A percentile compares a stretch with the other conserved stretches of the same genome.
These are phyloP conservation scores for Choiromyces venosus DNA, from an alignment of 495 filamentous ascomycete genomes.

Conservation along the genomic window DNA sequence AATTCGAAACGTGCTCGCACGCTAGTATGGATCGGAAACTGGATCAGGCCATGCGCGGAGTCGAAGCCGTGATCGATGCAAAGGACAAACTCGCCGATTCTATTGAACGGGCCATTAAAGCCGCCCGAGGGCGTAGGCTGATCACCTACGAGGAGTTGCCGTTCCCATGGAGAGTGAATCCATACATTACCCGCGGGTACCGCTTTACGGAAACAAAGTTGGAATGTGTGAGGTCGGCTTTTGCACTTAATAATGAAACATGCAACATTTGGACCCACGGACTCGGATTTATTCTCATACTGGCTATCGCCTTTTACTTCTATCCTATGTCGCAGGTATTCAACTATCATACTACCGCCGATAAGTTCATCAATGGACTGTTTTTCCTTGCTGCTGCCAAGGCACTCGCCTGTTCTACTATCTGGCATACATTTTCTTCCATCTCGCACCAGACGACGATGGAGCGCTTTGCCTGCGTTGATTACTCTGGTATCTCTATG, in stretches of 20 bases:
- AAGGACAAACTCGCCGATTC: constrained; percentile 70
- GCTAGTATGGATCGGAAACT: constrained; percentile 71
- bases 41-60: constrained; percentile 63
- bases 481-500: constrained; percentile 96
- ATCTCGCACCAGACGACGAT: constrained; percentile 83
- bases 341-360: constrained; percentile 73
- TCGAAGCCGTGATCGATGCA: constrained; percentile 82
- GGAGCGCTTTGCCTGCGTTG: constrained; percentile 95
- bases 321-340: constrained; percentile 86
- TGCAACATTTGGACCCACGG: constrained; percentile 98
- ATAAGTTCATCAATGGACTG: constrained; percentile 79
- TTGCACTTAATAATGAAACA: constrained; percentile 80
- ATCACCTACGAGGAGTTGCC: constrained; percentile 87
- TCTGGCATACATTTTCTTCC: constrained; percentile 98
- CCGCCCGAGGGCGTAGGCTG: constrained; percentile 73
- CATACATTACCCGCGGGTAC: constrained; percentile 84
- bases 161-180: constrained; percentile 88
- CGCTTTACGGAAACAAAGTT: constrained; percentile 85
- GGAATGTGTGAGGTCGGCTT: constrained; percentile 76
- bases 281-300: constrained; percentile 77
- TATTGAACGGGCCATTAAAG: constrained; percentile 69
- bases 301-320: constrained; percentile 91
- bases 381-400: constrained; percentile 98
- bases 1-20: constrained; percentile 77
- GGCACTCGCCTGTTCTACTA: constrained; percentile 86